phyloP scores from a whole-genome alignment of 257 asterid species.

The Nicotiana otophora region DNA sequence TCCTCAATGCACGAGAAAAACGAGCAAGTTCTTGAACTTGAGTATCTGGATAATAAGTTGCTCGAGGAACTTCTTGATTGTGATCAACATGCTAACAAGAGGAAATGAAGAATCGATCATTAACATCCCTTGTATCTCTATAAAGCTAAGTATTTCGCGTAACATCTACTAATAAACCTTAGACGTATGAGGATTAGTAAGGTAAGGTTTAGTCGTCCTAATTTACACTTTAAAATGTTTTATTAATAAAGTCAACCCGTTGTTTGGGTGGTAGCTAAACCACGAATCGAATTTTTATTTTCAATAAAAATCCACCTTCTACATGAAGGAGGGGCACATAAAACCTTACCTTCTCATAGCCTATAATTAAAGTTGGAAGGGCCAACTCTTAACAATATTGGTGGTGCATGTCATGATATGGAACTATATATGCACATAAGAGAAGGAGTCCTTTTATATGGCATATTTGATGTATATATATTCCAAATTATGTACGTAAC shows the following conservation, averaged over 20 bases:
- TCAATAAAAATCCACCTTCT: not conserved
- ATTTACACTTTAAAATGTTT: too few relatives aligned
- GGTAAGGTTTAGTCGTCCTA: too few relatives aligned
- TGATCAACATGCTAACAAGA: slow-evolving; percentile 16
- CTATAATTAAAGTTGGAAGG: not conserved
- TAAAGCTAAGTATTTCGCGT: not conserved
- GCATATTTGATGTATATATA: too few relatives aligned
- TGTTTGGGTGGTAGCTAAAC: too few relatives aligned
- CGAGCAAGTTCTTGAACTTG: slow-evolving; percentile 51
- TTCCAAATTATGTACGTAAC: too few relatives aligned
- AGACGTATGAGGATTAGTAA: not conserved
- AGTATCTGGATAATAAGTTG: slow-evolving; percentile 48
- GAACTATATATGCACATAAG: too few relatives aligned
- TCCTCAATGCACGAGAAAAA: slow-evolving; percentile 3
- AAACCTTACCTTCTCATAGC: not conserved
- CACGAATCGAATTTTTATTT: too few relatives aligned
- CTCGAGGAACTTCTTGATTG: slow-evolving; percentile 61
- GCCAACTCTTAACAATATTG: not conserved
- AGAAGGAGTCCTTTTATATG: too few relatives aligned
- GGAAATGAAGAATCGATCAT: slow-evolving; percentile 11
- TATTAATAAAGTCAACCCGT: too few relatives aligned
- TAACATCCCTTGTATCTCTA: not conserved
- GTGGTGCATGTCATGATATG: not conserved
- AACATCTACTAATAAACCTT: not conserved
- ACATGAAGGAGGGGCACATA: not conserved